phyloP scores from a whole-genome alignment of 495 filamentous ascomycete species.

The Penicillium robsamsonii region DNA sequence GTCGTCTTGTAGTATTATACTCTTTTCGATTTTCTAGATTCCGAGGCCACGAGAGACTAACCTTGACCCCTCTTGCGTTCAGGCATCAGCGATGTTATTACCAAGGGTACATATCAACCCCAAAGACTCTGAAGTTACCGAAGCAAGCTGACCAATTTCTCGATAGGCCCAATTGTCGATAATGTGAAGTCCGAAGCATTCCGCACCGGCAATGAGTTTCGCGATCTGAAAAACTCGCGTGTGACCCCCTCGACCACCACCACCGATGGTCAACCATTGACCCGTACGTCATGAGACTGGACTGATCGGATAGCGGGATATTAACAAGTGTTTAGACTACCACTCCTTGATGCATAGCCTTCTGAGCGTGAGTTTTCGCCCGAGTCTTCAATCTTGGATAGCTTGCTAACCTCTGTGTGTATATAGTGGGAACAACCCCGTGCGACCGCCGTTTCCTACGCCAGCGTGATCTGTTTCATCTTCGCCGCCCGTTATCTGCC shows the following conservation, averaged over 20 bases:
- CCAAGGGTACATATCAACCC: conserved; percentile 31
- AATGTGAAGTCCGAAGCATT: conserved; percentile 69
- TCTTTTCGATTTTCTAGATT: not conserved
- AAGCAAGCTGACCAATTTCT: conserved; percentile 32
- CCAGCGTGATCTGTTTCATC: conserved; percentile 71
- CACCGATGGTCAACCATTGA: conserved; percentile 83
- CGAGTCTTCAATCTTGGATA: conserved; percentile 5
- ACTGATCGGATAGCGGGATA: conserved; percentile 5
- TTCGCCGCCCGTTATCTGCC: conserved; percentile 88
- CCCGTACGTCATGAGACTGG: conserved; percentile 51
- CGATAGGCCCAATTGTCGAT: conserved; percentile 70
- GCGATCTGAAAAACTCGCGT: conserved; percentile 69
- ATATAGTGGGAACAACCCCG: conserved; percentile 66
- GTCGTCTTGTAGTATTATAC: conserved; percentile 9
- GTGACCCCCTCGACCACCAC: conserved; percentile 65
- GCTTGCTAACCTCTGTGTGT: conserved; percentile 27
- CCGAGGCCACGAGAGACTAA: conserved; percentile 22
- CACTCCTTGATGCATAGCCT: conserved; percentile 94
- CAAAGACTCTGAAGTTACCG: conserved; percentile 9
- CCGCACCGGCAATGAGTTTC: conserved; percentile 71
- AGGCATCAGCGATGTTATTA: conserved; percentile 30
- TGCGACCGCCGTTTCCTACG: conserved; percentile 84
- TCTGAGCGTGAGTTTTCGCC: conserved; percentile 57
- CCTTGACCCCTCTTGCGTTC: conserved; percentile 14
- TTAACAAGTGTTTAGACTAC: conserved; percentile 58